Percentiles rank a stretch among this genome's conserved stretches.
phyloP scores from a whole-genome alignment of 164 flowering plant species.

The Akebia trifoliata region DNA sequence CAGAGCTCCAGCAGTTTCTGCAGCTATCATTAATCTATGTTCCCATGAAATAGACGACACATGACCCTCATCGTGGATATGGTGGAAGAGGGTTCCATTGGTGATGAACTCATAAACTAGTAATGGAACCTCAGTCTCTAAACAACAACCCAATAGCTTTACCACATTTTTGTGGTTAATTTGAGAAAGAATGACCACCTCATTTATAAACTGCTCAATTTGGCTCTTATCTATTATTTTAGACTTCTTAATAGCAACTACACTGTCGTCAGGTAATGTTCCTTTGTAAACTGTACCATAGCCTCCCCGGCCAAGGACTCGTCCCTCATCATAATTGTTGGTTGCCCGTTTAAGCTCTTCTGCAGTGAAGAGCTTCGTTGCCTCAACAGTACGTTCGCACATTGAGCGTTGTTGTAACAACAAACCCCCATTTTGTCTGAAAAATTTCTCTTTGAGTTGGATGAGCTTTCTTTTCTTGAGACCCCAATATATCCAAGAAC shows the following conservation, averaged over 20 bases:
- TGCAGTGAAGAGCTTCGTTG: slow-evolving; percentile 16
- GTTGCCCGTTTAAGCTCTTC: slow-evolving; percentile 21
- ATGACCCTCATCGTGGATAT: slow-evolving; percentile 6
- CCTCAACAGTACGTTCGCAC: slow-evolving; percentile 7
- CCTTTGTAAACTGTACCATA: slow-evolving; percentile 14
- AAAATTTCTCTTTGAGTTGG: slow-evolving; percentile 17
- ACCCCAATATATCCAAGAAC: slow-evolving; percentile 16
- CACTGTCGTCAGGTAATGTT: slow-evolving; percentile 6
- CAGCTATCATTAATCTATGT: slow-evolving; percentile 21
- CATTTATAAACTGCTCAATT: slow-evolving; percentile 22
- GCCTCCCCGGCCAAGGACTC: slow-evolving; percentile 19
- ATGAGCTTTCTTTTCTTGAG: slow-evolving; percentile 12
- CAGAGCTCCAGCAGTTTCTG: slow-evolving; percentile 27
- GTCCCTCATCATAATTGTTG: slow-evolving; percentile 12
- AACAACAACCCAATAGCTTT: slow-evolving; percentile 24
- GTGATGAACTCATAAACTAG: slow-evolving; percentile 24
- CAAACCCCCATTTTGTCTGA: slow-evolving; percentile 22
- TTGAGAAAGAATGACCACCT: slow-evolving; percentile 19
- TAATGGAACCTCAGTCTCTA: slow-evolving; percentile 25
- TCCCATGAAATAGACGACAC: slow-evolving; percentile 19
- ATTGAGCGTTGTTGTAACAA: slow-evolving; percentile 16
- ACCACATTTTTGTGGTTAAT: slow-evolving; percentile 26
- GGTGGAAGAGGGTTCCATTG: slow-evolving; percentile 21
- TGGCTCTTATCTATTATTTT: slow-evolving; percentile 19
- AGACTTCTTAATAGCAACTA: slow-evolving; percentile 24